Evolutionary conservation across 2,329 filamentous ascomycete species (phyloP).

Genomic region (Exophiala xenobiotica): DNA sequence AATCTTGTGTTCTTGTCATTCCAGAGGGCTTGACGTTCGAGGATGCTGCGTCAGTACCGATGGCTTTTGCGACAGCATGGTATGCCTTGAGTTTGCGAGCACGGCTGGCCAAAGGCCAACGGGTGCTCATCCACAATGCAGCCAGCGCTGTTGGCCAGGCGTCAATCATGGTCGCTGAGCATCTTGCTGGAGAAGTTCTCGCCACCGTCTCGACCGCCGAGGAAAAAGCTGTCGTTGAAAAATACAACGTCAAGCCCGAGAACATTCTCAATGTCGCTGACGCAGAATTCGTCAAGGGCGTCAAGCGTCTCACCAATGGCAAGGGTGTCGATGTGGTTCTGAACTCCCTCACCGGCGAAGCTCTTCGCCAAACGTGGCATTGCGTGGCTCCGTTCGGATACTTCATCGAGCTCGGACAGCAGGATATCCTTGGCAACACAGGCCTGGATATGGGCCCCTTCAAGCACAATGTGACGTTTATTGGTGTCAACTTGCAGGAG

Average conservation of each 20-base stretch:
- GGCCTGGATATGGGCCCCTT: constrained; percentile 10
- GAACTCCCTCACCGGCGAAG: constrained; percentile 29
- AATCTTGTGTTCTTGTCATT: constrained; percentile 27
- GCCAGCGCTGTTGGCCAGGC: constrained; percentile 30
- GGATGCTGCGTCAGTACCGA: constrained; percentile 32
- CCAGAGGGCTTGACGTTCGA: constrained; percentile 32
- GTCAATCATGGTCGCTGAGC: constrained; percentile 26
- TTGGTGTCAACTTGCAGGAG: constrained; percentile 33
- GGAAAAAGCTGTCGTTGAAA: constrained; percentile 19
- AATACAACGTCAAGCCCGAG: neutral
- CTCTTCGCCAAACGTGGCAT: constrained; percentile 20
- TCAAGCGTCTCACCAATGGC: constrained; percentile 32
- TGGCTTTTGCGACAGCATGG: constrained; percentile 27
- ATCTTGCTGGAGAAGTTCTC: constrained; percentile 13
- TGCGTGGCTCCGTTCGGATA: neutral
- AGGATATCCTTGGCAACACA: constrained; percentile 4
- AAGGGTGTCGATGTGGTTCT: constrained; percentile 38
- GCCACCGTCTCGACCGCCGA: constrained; percentile 22
- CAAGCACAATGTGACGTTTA: constrained; percentile 25
- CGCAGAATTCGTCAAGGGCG: constrained; percentile 27
- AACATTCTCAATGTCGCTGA: neutral
- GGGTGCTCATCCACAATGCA: constrained; percentile 27
- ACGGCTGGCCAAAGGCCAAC: constrained; percentile 16
- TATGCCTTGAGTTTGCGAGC: constrained; percentile 18
- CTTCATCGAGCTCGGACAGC: neutral